Evolutionary conservation across 2,329 filamentous ascomycete species (phyloP), one percentile per base, ranked within the genome.

Genomic region (Ceratocystis colombiana): DNA sequence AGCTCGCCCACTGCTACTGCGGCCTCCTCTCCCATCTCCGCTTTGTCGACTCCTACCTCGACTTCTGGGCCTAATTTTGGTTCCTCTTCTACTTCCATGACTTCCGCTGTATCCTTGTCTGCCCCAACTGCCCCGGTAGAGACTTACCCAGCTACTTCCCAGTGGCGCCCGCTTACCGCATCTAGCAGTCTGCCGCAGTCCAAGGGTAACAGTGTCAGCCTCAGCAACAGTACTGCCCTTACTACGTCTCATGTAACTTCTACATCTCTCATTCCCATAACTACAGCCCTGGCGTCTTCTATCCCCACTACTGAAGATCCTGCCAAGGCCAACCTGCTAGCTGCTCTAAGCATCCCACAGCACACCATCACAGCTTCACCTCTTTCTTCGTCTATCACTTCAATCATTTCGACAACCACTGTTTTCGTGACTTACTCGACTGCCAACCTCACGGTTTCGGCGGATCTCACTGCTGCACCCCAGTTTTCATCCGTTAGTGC

Each of bases 391-490:
- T 41, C 57, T 12, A 53, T 46, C 61, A 55, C 55, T 8, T 25
- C 45, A 22, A 46, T 37, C 12, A 33, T 46, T 28, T 45, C 53
- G 17, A 44, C 55, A 25, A 61, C 48, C n/a, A 64, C 63, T 33
- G 50, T 64, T 20, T 64, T 59, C 37, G 63, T 64, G 25, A 64
- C 63, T 33, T 22, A 57, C 17, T 59, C 63, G n/a, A 28, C 62
- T 25, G 61, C 61, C 17, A 64, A 59, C 33, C 48, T 67, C 33
- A 64, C 65, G 25, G 17, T 37, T 15, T 30, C 61, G 4, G 50
- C 62, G 2, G 22, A 48, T 17, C 48, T 46, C 25, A 46, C 55
- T 37, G 25, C 28, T 30, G 55, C 28, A n/a, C 55, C 55, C 15
- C 28, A 0, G 17, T n/a, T 59, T 3, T 37, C 17, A 37, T 37